Percentiles rank a stretch among this genome's conserved stretches.
These are phyloP conservation scores for Exobasidium cylindrosporum DNA, from an alignment of 1,284 basidiomycete species.

Conservation along the genomic window DNA sequence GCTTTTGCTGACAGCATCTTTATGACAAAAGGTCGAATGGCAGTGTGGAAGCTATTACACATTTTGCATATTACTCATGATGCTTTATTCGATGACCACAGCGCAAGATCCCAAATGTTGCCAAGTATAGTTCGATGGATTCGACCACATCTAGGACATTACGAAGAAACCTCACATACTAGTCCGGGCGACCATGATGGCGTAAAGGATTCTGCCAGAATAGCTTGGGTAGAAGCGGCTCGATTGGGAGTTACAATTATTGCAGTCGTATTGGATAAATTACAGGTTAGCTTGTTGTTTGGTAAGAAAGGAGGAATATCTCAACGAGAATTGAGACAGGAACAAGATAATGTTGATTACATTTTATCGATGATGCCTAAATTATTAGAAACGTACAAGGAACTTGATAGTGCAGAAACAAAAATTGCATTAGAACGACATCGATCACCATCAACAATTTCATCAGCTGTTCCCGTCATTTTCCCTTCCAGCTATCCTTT, in stretches of 20 bases:
- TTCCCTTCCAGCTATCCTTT: conserved; percentile 94
- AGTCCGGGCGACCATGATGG: conserved; percentile 27
- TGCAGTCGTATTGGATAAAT: conserved; percentile 84
- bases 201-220: conserved; percentile 62
- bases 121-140: conserved; percentile 89
- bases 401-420: conserved; percentile 70
- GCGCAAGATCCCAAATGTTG: conserved; percentile 75
- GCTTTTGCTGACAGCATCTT: conserved; percentile 79
- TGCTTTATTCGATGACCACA: conserved; percentile 77
- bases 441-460: conserved; percentile 62
- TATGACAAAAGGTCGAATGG: conserved; percentile 75
- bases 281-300: conserved; percentile 68
- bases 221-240: conserved; percentile 84
- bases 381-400: conserved; percentile 80
- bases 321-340: conserved; percentile 59
- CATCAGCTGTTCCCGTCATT: conserved; percentile 70
- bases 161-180: conserved; percentile 60
- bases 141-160: conserved; percentile 88
- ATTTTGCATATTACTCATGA: conserved; percentile 86
- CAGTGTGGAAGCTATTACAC: conserved; percentile 89
- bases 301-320: conserved; percentile 9
- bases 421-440: conserved; percentile 69
- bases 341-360: conserved; percentile 90
- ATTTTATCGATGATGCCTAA: conserved; percentile 80
- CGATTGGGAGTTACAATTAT: conserved; percentile 62